Base-by-base conservation (phyloP, 2,329 filamentous ascomycete species). In the Graphiopsis chlorocephala region DNA sequence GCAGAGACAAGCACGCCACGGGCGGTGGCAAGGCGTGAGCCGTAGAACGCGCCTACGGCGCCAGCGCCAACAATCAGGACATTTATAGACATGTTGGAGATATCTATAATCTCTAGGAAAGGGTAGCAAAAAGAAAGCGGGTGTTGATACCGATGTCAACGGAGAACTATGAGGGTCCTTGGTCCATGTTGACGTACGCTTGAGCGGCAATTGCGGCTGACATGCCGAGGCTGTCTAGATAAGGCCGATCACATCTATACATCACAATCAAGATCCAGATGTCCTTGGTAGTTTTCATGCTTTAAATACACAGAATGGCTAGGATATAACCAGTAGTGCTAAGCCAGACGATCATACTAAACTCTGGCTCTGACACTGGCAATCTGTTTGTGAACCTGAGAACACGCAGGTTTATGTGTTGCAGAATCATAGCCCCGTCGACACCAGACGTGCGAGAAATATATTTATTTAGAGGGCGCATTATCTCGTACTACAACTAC, bases 21-120 rank as follows among this genome's bases (percentile, higher is more conserved):
- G 11, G 68, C 70, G 42, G 64, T 80, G 69, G 90, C 87, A 17
- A 91, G 81, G 25, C 89, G 82, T 7, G 88, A 90, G 55, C 87
- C 88, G 71, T 90, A 91, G 79, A 91, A 91, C 63, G 87, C 89
- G 63, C 89, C 89, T 48, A 91, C 87, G 66, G 89, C 88, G 68
- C 88, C 89, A 25, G 88, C 88, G 73, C 89, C 88, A 65, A 90
- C 84, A 69, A 91, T 88, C 64, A 90, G 82, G 64, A 90, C 79
- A 68, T 88, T 82, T 28, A 83, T 78, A n/a, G 81, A 77, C 68
- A 80, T 83, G 47, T 56, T 26, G 26, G 20, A 3, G 1, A 20
- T 31, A 20, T 11, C 8, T 3, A 20, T n/a, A 3, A 14, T 56
- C 7, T 56, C 12, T 20, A 55, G 12, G 4, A 52, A 2, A 3